A percentile compares a stretch with the other conserved stretches of the same genome.
Conservation (phyloP, 305 asterid genomes). For the Solanum hybrid region DNA sequence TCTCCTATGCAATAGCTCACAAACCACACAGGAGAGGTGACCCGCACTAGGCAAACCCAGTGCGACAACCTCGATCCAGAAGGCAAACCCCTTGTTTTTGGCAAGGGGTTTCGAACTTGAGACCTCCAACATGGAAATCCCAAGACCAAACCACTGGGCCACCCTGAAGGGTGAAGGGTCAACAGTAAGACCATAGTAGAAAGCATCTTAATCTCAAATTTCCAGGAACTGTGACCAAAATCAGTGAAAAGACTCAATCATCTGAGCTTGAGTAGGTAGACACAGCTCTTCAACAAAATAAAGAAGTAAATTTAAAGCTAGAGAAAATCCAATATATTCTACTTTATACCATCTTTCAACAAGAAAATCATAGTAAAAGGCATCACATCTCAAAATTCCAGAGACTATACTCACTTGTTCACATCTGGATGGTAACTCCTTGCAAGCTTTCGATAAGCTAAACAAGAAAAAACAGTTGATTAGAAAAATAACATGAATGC, state of each 20-base stretch:
- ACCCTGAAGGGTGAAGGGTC: background rate
- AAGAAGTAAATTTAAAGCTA: background rate
- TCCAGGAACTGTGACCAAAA: background rate
- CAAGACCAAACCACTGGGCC: background rate
- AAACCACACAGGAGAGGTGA: background rate
- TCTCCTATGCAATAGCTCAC: background rate
- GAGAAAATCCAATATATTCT: background rate
- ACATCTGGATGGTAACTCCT: conserved; percentile 95
- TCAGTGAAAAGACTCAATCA: background rate
- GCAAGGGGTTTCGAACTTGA: background rate
- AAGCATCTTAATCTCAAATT: background rate
- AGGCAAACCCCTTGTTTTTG: background rate
- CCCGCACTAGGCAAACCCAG: background rate
- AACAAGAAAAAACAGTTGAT: conserved; percentile 6
- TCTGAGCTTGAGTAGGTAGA: background rate
- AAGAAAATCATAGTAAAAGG: conserved; percentile 1
- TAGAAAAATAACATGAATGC: background rate
- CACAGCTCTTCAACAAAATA: background rate
- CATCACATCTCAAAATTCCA: background rate
- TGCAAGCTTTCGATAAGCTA: conserved; percentile 97
- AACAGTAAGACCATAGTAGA: background rate
- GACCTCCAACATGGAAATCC: background rate
- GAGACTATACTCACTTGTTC: conserved; percentile 55
- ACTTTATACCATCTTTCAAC: background rate
- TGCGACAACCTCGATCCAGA: background rate